Base-by-base conservation (phyloP, 192 early-diverging fungal species). In the Linnemannia elongata region DNA sequence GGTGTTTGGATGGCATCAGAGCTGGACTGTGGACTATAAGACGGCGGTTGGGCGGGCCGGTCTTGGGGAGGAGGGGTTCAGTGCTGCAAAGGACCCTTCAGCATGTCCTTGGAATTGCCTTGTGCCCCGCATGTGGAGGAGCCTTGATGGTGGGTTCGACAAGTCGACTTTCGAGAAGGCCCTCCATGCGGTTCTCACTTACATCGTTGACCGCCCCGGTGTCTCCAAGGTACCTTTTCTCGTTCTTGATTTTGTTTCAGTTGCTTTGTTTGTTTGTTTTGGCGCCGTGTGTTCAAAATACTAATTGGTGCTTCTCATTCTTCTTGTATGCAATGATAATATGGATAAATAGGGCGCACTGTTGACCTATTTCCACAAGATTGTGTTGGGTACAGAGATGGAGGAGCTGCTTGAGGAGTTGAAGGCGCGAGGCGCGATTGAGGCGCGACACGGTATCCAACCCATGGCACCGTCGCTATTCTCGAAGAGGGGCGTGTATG, bases 391-490 rank as follows among this genome's bases (percentile, higher is more conserved):
- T 6, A 73, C 71, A 24, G 85, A 87, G 24, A n/a, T 87, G 63
- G 79, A 81, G 4, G 85, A 87, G 12, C 17, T 87, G 17, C 49
- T 81, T 6, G 79, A 78, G 20, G 85, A 87, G 49, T 80, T 87
- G 44, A 80, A 81, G 41, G 54, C 13, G 27, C 69, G 85, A 18
- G 60, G 63, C 3, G 79, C 79, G 22, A 63, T 87, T 45, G 66
- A 72, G 41, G 45, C 47, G 0, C 33, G 63, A 27, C 75, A 55
- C 57, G 79, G 79, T 1, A 81, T 87, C 15, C 60, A 74, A 2
- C 80, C 85, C 10, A 33, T 44, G 27, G 60, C 44, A 9, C 54
- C 72, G 66, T 35, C 72, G 12, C 41, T 87, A 66, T 87, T 87
- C 42, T 78, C 85, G 2, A 81, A 81, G 72, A 71, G 72, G n/a